A percentile compares a stretch with the other conserved stretches of the same genome.
Evolutionary conservation across 177 flowering plant genomes (phyloP).

Genomic region (Vitis hybrid): DNA sequence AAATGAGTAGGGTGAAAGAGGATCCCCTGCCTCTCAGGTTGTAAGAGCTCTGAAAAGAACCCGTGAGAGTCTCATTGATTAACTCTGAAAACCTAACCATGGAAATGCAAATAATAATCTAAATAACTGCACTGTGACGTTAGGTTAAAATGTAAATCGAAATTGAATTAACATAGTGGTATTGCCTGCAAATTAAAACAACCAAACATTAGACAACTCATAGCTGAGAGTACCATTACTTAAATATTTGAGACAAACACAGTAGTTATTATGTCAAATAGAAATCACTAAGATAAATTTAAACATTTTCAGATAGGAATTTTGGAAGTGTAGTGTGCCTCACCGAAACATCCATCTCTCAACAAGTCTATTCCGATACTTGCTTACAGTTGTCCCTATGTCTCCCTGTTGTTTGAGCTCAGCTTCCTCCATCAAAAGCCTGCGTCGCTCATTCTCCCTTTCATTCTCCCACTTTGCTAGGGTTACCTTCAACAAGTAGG

Average conservation of each 20-base stretch:
- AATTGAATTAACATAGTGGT: too few species aligned
- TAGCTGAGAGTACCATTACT: too few species aligned
- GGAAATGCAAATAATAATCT: too few species aligned
- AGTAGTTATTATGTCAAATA: neutral
- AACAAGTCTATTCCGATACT: constrained; percentile 38
- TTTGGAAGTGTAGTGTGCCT: constrained; percentile 9
- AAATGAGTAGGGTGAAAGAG: too few species aligned
- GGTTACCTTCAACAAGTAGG: constrained; percentile 37
- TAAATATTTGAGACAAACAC: neutral
- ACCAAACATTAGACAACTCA: too few species aligned
- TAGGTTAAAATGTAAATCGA: too few species aligned
- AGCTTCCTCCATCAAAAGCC: constrained; percentile 80
- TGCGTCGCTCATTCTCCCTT: constrained; percentile 70
- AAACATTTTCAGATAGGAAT: neutral
- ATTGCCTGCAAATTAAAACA: too few species aligned
- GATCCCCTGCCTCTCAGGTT: too few species aligned
- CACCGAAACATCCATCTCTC: constrained; percentile 62
- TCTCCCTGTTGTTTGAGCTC: constrained; percentile 58
- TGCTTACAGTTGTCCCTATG: constrained; percentile 46
- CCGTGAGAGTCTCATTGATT: too few species aligned
- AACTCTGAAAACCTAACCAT: too few species aligned
- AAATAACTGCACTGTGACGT: too few species aligned
- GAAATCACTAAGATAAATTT: neutral
- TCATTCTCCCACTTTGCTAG: constrained; percentile 69
- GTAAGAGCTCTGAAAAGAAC: too few species aligned